Conservation (phyloP, 1,284 basidiomycete genomes). For the Irpex rosettiformis region DNA sequence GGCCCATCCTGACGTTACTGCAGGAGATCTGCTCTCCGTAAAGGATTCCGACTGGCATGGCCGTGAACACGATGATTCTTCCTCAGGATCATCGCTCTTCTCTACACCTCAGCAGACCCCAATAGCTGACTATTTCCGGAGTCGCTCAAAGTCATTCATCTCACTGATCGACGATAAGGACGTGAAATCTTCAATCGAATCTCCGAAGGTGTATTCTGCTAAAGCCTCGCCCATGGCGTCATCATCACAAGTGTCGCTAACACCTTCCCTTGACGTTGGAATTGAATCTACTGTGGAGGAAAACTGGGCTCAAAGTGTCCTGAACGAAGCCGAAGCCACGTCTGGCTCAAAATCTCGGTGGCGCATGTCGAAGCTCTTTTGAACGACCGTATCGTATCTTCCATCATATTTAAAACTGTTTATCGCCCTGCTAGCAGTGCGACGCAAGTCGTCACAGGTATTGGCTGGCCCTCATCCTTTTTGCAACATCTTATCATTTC, state of each 20-base stretch:
- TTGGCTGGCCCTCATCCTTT: background rate
- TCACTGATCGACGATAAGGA: slow-evolving; percentile 21
- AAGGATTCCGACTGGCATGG: slow-evolving; percentile 1
- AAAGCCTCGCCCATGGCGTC: slow-evolving; percentile 5
- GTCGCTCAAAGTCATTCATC: slow-evolving; percentile 31
- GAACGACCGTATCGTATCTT: background rate
- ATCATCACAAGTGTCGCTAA: slow-evolving; percentile 20
- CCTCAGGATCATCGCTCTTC: slow-evolving; percentile 24
- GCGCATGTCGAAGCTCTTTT: slow-evolving; percentile 11
- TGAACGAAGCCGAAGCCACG: slow-evolving; percentile 47
- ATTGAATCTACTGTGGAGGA: slow-evolving; percentile 34
- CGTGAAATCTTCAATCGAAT: slow-evolving; percentile 22
- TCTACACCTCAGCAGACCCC: slow-evolving; percentile 38
- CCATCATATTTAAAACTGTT: background rate
- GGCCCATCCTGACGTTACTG: background rate
- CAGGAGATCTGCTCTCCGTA: background rate
- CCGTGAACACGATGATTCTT: slow-evolving; percentile 22
- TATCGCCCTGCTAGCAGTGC: background rate
- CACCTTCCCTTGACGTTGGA: slow-evolving; percentile 25
- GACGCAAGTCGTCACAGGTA: background rate
- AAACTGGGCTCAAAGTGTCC: slow-evolving; percentile 60
- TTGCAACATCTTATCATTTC: background rate
- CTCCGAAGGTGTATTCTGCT: background rate
- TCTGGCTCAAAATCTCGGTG: background rate
- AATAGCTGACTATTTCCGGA: slow-evolving; percentile 42